phyloP scores from a whole-genome alignment of 2,329 filamentous ascomycete genomes.

The Fusarium heterosporum region DNA sequence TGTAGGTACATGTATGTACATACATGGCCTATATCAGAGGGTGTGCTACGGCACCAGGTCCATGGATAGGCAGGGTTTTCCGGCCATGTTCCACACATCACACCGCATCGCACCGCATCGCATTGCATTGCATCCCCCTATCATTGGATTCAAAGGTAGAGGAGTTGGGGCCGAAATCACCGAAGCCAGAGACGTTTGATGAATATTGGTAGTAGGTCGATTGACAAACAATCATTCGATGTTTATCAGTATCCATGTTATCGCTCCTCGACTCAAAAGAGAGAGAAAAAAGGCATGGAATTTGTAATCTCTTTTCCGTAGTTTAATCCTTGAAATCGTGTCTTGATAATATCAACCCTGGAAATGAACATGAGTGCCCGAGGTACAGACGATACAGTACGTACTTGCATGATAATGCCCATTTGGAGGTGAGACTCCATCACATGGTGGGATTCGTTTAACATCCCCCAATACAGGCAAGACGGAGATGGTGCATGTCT shows the following conservation, averaged over 20 bases:
- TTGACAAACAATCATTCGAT: too few species aligned
- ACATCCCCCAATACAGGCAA: slow-evolving; percentile 45
- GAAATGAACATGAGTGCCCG: not conserved
- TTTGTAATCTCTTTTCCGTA: slow-evolving; percentile 8
- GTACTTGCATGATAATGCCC: slow-evolving; percentile 2
- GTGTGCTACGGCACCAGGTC: slow-evolving; percentile 3
- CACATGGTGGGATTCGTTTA: slow-evolving; percentile 46
- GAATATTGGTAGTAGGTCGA: not conserved
- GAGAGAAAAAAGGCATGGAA: slow-evolving; percentile 20
- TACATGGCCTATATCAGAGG: slow-evolving; percentile 21
- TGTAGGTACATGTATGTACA: not conserved
- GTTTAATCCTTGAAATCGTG: not conserved
- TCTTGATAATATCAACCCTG: not conserved
- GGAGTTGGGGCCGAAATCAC: not conserved
- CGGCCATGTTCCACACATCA: slow-evolving; percentile 34
- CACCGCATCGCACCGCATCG: slow-evolving; percentile 25
- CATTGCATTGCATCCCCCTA: slow-evolving; percentile 29
- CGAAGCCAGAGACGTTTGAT: not conserved
- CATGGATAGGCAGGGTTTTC: slow-evolving; percentile 14
- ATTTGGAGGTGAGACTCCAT: slow-evolving; percentile 29
- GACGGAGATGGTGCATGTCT: slow-evolving; percentile 30
- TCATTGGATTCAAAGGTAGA: slow-evolving; percentile 1
- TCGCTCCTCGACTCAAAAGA: too few species aligned
- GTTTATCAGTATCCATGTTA: not conserved
- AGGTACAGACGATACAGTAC: not conserved